phyloP scores from a whole-genome alignment of 2,329 filamentous ascomycete genomes.

The Lachnellula arida region DNA sequence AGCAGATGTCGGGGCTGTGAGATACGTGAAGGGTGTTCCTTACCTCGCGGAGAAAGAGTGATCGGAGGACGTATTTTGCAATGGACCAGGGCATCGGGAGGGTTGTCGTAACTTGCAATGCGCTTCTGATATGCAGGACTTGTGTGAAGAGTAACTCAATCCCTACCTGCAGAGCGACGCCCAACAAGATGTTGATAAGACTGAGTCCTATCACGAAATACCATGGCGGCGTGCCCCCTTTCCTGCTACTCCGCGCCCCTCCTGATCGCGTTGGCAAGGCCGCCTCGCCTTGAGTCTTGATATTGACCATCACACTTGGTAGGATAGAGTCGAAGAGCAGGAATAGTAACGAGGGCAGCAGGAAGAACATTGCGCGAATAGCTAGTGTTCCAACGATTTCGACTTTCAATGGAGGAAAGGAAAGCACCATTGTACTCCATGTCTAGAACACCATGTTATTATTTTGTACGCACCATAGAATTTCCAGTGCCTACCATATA shows the following conservation, averaged over 20 bases:
- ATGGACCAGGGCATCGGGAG: constrained; percentile 61
- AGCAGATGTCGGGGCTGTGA: background rate
- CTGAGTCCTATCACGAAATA: constrained; percentile 48
- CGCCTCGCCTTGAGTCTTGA: constrained; percentile 61
- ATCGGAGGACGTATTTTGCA: constrained; percentile 48
- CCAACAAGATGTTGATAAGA: constrained; percentile 50
- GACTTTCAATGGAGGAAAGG: constrained; percentile 68
- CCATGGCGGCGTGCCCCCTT: constrained; percentile 38
- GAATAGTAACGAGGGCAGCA: constrained; percentile 68
- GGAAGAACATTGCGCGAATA: constrained; percentile 64
- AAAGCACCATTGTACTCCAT: constrained; percentile 78
- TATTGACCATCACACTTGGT: constrained; percentile 61
- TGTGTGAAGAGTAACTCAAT: constrained; percentile 52
- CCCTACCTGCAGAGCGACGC: constrained; percentile 47
- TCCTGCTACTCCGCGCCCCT: constrained; percentile 27
- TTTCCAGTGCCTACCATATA: constrained; percentile 65
- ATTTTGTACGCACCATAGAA: background rate
- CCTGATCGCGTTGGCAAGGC: constrained; percentile 46
- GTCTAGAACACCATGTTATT: constrained; percentile 44
- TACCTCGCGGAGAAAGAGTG: constrained; percentile 54
- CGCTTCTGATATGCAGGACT: constrained; percentile 47
- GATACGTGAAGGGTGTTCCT: constrained; percentile 15
- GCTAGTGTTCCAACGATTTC: constrained; percentile 68
- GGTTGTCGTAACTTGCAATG: constrained; percentile 52
- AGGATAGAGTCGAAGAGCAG: constrained; percentile 67